A percentile compares a stretch with the other conserved stretches of the same genome.
phyloP scores from a whole-genome alignment of 345 rosid genomes.

The Orychophragmus violaceus region DNA sequence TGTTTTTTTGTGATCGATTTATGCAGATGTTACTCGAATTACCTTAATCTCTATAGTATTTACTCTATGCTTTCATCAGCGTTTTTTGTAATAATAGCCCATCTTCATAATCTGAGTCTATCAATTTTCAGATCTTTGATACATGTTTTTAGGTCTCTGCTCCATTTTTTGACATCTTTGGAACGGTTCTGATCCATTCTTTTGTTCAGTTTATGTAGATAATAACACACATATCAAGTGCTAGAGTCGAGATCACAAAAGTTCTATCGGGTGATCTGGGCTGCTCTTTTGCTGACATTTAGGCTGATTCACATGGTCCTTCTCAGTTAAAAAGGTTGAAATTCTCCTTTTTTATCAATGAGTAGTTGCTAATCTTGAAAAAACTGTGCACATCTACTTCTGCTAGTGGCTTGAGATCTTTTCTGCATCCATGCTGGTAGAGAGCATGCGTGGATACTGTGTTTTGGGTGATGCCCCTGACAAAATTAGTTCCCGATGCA shows the following conservation, averaged over 20 bases:
- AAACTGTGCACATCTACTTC: conserved; percentile 4
- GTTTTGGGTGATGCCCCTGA: conserved; percentile 99
- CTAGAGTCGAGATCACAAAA: conserved; percentile 29
- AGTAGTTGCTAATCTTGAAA: conserved; percentile 17
- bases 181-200: not conserved
- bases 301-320: too few species aligned
- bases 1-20: not conserved
- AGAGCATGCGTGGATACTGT: conserved; percentile 99
- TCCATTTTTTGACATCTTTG: too few species aligned
- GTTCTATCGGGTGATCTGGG: conserved; percentile 31
- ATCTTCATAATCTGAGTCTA: not conserved
- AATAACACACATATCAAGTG: conserved; percentile 23
- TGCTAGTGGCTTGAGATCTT: conserved; percentile 41
- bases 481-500: conserved; percentile 88
- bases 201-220: conserved; percentile 32
- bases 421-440: conserved; percentile 97
- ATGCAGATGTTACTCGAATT: not conserved
- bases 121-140: not conserved
- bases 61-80: not conserved
- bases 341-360: conserved; percentile 14
- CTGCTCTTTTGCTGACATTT: conserved; percentile 12
- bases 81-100: not conserved
- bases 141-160: not conserved
- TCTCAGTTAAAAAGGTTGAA: conserved; percentile 3
- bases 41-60: not conserved